Evolutionary conservation across 2,329 filamentous ascomycete species (phyloP).

Genomic region (Hawksworthiomyces lignivorus): DNA sequence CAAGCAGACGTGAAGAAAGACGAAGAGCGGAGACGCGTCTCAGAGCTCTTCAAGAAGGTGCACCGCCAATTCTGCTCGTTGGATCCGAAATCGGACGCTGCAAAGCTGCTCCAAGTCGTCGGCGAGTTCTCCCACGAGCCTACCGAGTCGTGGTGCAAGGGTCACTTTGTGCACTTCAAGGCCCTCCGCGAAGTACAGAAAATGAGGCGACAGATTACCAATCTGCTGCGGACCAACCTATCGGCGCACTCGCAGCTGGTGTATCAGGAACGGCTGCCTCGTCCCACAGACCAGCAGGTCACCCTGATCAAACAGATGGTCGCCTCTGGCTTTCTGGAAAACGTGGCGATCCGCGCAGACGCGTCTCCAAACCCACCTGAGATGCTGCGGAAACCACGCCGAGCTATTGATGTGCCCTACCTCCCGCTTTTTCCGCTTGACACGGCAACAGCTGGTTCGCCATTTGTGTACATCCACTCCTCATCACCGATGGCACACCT

Average conservation of each 20-base stretch:
- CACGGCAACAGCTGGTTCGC: conserved; percentile 39
- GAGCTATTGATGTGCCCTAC: conserved; percentile 91
- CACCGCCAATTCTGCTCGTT: conserved; percentile 73
- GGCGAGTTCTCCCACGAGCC: conserved; percentile 76
- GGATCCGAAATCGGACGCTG: conserved; percentile 77
- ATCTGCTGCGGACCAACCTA: conserved; percentile 70
- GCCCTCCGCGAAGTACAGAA: conserved; percentile 79
- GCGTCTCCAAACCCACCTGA: conserved; percentile 67
- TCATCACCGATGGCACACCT: conserved; percentile 69
- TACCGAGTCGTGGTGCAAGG: conserved; percentile 66
- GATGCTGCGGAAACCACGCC: conserved; percentile 59
- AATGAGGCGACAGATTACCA: conserved; percentile 73
- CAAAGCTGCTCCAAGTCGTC: conserved; percentile 83
- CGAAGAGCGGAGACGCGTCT: conserved; percentile 56
- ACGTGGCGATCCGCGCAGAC: conserved; percentile 87
- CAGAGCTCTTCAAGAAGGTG: conserved; percentile 57
- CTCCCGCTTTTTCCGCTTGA: conserved; percentile 67
- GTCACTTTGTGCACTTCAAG: conserved; percentile 81
- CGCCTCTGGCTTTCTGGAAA: conserved; percentile 87
- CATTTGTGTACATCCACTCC: conserved; percentile 80
- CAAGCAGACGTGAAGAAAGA: conserved; percentile 66
- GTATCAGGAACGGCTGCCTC: conserved; percentile 48
- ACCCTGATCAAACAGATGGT: conserved; percentile 84
- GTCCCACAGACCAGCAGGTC: conserved; percentile 59
- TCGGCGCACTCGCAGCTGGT: conserved; percentile 52